Conservation (phyloP, 2,329 filamentous ascomycete species). For the Blumeria graminis region DNA sequence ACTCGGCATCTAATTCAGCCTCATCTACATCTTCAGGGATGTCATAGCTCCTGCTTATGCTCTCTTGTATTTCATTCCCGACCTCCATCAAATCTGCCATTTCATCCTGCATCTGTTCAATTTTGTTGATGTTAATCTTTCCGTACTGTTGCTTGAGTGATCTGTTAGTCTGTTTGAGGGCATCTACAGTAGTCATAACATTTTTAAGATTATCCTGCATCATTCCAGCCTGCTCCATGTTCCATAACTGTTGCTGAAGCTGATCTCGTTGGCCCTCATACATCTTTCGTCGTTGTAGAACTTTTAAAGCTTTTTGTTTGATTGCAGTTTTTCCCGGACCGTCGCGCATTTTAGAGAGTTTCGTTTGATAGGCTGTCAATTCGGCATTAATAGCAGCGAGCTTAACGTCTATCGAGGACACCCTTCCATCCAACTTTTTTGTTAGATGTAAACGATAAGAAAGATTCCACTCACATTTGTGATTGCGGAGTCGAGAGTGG, state of each 20-base stretch:
- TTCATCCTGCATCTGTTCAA: constrained; percentile 92
- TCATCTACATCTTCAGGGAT: constrained; percentile 94
- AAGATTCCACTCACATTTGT: constrained; percentile 32
- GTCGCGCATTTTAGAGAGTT: constrained; percentile 80
- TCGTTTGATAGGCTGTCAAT: constrained; percentile 65
- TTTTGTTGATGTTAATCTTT: constrained; percentile 92
- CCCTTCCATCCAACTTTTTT: constrained; percentile 46
- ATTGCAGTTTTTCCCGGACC: constrained; percentile 82
- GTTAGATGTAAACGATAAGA: background rate
- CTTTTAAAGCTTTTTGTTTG: constrained; percentile 81
- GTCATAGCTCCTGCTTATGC: constrained; percentile 73
- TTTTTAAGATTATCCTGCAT: constrained; percentile 99
- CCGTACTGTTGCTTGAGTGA: constrained; percentile 82
- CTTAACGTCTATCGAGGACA: constrained; percentile 81
- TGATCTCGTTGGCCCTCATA: constrained; percentile 90
- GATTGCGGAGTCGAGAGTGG: constrained; percentile 65
- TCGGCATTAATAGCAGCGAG: constrained; percentile 81
- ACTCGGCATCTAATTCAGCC: constrained; percentile 81
- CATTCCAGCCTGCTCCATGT: constrained; percentile 95
- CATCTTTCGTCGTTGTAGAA: constrained; percentile 78
- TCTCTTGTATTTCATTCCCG: constrained; percentile 95
- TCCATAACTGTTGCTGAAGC: constrained; percentile 85
- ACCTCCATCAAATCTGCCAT: constrained; percentile 97
- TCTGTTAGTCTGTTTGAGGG: constrained; percentile 92
- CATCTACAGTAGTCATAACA: constrained; percentile 93